Conservation (phyloP, 192 early-diverging fungal genomes). For the Cetraspora pellucida region DNA sequence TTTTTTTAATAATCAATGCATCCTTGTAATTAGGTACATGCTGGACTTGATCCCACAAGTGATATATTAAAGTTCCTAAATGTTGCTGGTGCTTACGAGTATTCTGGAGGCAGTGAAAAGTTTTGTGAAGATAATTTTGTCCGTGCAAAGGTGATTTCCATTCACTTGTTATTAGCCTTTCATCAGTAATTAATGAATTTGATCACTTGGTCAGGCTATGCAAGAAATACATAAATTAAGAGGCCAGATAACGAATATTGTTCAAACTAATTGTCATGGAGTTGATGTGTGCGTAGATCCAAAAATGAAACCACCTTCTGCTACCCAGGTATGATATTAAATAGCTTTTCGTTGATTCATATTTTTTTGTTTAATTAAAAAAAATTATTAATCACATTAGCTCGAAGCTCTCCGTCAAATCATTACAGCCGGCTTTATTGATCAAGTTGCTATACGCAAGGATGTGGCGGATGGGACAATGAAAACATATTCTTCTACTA, state of each 20-base stretch:
- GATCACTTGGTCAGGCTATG: constrained; percentile 58
- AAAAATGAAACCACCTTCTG: constrained; percentile 64
- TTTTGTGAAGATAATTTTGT: constrained; percentile 87
- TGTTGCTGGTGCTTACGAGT: constrained; percentile 89
- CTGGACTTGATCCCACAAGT: constrained; percentile 77
- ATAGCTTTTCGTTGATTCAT: neutral
- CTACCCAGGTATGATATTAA: neutral
- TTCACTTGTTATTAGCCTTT: neutral
- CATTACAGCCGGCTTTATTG: constrained; percentile 85
- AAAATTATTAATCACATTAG: constrained; percentile 55
- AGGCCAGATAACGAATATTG: constrained; percentile 71
- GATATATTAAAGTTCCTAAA: constrained; percentile 86
- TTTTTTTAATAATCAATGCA: neutral
- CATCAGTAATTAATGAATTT: neutral
- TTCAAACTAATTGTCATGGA: constrained; percentile 63
- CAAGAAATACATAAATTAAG: constrained; percentile 78
- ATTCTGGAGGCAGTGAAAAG: constrained; percentile 59
- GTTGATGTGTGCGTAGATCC: constrained; percentile 63
- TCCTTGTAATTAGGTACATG: constrained; percentile 54
- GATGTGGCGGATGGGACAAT: constrained; percentile 68
- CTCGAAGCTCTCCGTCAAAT: constrained; percentile 82
- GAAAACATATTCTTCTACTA: constrained; percentile 48
- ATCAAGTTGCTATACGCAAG: constrained; percentile 86
- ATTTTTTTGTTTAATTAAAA: constrained; percentile 41
- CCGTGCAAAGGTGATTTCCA: constrained; percentile 67